Percentiles rank a stretch among this genome's conserved stretches.
Conservation (phyloP, 1,284 basidiomycete species). For the Pyrrhoderma lamaoense region DNA sequence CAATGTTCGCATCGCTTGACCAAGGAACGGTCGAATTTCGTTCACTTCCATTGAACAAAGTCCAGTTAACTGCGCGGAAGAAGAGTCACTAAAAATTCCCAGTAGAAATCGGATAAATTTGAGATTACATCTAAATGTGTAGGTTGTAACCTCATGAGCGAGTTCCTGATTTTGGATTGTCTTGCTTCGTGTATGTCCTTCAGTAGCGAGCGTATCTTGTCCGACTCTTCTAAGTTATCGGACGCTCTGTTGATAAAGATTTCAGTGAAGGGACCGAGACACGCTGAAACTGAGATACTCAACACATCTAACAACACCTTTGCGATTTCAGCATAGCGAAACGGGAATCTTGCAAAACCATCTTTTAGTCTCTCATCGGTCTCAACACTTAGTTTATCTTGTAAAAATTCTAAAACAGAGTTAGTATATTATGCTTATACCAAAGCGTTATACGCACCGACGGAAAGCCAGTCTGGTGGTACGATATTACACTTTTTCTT, state of each 20-base stretch:
- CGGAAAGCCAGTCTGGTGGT: conserved; percentile 81
- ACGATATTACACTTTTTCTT: conserved; percentile 93
- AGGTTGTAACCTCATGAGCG: conserved; percentile 66
- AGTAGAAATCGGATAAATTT: not conserved
- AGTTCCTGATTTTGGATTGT: conserved; percentile 87
- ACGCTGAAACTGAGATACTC: conserved; percentile 27
- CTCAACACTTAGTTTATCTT: conserved; percentile 64
- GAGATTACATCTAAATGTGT: conserved; percentile 69
- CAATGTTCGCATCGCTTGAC: conserved; percentile 73
- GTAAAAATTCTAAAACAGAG: conserved; percentile 59
- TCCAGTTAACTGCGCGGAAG: conserved; percentile 60
- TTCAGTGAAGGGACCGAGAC: not conserved
- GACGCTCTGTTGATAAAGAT: conserved; percentile 54
- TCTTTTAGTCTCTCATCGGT: conserved; percentile 41
- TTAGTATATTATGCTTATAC: not conserved
- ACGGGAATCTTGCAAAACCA: conserved; percentile 73
- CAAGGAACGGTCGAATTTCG: conserved; percentile 86
- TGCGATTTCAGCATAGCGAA: conserved; percentile 83
- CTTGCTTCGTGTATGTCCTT: conserved; percentile 93
- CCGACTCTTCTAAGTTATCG: conserved; percentile 81
- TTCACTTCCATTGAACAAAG: conserved; percentile 88
- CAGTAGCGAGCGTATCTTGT: conserved; percentile 75
- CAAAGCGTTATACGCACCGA: conserved; percentile 49
- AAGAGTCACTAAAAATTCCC: not conserved
- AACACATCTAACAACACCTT: conserved; percentile 91